Evolutionary conservation across 2,329 filamentous ascomycete genomes (phyloP).

Genomic region (Rachicladosporium sp.): DNA sequence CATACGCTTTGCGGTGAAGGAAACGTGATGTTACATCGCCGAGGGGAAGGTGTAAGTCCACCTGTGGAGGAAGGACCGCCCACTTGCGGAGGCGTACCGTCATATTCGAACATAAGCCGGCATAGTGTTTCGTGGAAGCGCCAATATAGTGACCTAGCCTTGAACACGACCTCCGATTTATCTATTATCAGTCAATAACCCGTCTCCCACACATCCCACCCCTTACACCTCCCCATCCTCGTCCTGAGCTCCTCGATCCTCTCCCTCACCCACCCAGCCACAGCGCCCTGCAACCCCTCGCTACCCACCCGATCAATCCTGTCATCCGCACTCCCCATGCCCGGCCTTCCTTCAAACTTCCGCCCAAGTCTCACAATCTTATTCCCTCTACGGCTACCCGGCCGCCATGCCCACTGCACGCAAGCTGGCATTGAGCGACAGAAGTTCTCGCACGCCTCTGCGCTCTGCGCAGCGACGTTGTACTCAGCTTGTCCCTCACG

Average conservation of each 20-base stretch:
- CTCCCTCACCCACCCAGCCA: conserved; percentile 25
- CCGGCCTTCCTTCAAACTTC: conserved; percentile 7
- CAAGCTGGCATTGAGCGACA: conserved; percentile 22
- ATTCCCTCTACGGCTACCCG: conserved; percentile 23
- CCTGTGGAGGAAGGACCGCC: too few species aligned
- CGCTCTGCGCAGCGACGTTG: conserved; percentile 10
- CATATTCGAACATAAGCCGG: too few species aligned
- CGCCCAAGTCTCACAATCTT: conserved; percentile 19
- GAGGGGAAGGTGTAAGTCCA: too few species aligned
- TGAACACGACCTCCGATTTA: too few species aligned
- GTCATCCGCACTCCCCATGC: conserved; percentile 7
- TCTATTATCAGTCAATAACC: too few species aligned
- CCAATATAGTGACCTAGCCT: too few species aligned
- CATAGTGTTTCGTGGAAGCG: too few species aligned
- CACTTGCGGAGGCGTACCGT: too few species aligned
- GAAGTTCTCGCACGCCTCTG: conserved; percentile 19
- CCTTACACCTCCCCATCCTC: background rate
- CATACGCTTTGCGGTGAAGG: too few species aligned
- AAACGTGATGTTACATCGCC: too few species aligned
- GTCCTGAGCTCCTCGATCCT: conserved; percentile 11
- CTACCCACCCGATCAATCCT: conserved; percentile 10
- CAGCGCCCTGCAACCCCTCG: conserved; percentile 9
- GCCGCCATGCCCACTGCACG: conserved; percentile 25
- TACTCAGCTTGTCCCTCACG: conserved; percentile 5
- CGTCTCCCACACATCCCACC: conserved; percentile 1